These are phyloP conservation scores for Francoa sonchifolia DNA, from an alignment of 441 rosid species.

Conservation along the genomic window DNA sequence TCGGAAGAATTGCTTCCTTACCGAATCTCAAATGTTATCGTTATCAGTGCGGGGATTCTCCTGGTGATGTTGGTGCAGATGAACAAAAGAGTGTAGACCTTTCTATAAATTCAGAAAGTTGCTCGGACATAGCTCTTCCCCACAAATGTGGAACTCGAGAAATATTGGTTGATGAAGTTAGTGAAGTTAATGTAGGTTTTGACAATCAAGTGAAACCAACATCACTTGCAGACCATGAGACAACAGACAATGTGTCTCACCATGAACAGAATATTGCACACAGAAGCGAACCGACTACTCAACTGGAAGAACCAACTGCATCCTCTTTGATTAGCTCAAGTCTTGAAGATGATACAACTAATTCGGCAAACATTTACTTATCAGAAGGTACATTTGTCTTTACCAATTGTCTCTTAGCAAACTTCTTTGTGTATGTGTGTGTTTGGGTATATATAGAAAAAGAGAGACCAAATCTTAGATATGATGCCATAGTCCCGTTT, in stretches of 20 bases:
- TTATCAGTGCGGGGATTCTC: conserved; percentile 13
- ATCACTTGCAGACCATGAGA: conserved; percentile 2
- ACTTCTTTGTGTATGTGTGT: neutral
- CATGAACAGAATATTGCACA: conserved; percentile 6
- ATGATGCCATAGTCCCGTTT: neutral
- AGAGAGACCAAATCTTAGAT: neutral
- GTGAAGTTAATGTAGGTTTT: conserved; percentile 4
- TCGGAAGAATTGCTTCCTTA: conserved; percentile 48
- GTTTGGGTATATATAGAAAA: neutral
- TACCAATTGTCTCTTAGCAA: neutral
- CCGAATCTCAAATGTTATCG: conserved; percentile 39
- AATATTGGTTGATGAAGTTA: neutral
- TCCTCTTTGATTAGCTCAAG: neutral
- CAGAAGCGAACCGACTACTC: conserved; percentile 7
- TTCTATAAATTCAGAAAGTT: conserved; percentile 10
- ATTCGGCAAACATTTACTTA: conserved; percentile 6
- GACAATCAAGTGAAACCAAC: conserved; percentile 8
- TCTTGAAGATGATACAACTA: conserved; percentile 11
- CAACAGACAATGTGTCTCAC: conserved; percentile 9
- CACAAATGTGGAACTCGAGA: conserved; percentile 12
- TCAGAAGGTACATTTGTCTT: conserved; percentile 24
- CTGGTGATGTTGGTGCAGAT: conserved; percentile 17
- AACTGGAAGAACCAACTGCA: conserved; percentile 18
- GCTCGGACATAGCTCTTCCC: conserved; percentile 1
- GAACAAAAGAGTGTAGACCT: conserved; percentile 15